Conservation (phyloP, 768 basidiomycete species). For the Gymnopilus dilepis region DNA sequence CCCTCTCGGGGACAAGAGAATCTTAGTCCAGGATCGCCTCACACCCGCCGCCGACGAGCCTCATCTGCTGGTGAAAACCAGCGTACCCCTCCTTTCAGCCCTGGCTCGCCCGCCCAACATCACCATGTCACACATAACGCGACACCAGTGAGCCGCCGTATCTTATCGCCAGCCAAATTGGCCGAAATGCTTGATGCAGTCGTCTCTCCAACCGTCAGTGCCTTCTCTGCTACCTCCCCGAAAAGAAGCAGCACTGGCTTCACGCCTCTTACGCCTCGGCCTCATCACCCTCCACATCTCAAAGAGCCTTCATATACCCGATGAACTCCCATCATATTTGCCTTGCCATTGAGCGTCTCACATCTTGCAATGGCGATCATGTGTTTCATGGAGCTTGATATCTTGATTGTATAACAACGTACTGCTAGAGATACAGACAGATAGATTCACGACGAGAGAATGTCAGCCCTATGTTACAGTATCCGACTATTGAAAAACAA, state of each 20-base stretch:
- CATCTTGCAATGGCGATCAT: background rate
- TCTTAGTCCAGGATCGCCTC: background rate
- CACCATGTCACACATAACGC: background rate
- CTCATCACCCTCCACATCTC: slow-evolving; percentile 11
- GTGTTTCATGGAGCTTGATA: background rate
- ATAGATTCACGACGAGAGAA: background rate
- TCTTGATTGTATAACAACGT: background rate
- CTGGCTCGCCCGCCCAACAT: background rate
- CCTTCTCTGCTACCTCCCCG: slow-evolving; percentile 1
- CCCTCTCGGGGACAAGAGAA: background rate
- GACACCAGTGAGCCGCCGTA: slow-evolving; percentile 18
- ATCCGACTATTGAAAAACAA: background rate
- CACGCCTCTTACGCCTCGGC: slow-evolving; percentile 21
- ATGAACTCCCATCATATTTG: background rate
- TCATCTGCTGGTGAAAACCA: slow-evolving; percentile 24
- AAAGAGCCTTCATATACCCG: slow-evolving; percentile 4
- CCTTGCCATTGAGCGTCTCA: background rate
- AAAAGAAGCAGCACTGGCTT: slow-evolving; percentile 13
- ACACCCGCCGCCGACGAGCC: slow-evolving; percentile 20
- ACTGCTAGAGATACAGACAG: slow-evolving; percentile 3
- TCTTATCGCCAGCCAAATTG: slow-evolving; percentile 24
- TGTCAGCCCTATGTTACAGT: background rate
- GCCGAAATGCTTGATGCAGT: slow-evolving; percentile 18
- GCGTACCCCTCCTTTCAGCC: background rate
- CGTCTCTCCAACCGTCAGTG: background rate